Evolutionary conservation across 139 green algal genomes (phyloP), one percentile per base, ranked within the genome.

Genomic region (Pleodorina starrii): DNA sequence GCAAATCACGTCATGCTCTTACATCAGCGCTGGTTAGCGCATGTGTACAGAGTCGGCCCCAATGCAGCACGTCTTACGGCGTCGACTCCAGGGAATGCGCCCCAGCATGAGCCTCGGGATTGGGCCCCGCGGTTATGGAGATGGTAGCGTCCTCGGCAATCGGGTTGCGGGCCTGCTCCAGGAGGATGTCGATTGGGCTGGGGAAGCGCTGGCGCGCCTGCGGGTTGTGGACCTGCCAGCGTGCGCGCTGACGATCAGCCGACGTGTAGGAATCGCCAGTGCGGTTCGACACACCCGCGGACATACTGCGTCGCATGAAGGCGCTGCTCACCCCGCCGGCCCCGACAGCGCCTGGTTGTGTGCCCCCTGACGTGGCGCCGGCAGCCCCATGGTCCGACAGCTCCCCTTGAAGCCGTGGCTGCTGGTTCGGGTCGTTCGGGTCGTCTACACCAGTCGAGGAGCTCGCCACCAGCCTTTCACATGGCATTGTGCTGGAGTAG

Each of bases 161-260:
- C 11, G 74, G 74, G 44, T 82, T 82, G n/a, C 76, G 48, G 16
- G 82, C 82, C 82, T 88, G 81, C 60, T 88, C 44, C 66, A 88
- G 50, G 6, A 88, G 36, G 35, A 88, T 79, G 25, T 80, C 66
- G 25, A 69, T 69, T 4, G 82, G 82, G 66, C 82, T 88, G n/a
- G 82, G 66, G 16, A 48, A 69, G 0, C 82, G 82, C 32, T 68
- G 40, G 2, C 38, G 40, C 11, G 25, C 78, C 54, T 42, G 51
- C 54, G 38, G 29, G 38, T 36, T 59, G 25, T 63, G 44, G 43
- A 88, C 19, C 66, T 88, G 44, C 82, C 82, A 88, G 7, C 35
- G 57, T 10, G 36, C 36, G 1, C 79, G 63, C 63, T 44, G 57
- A 1, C 82, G 82, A 32, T 88, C 82, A 38, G 44, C 66, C 6